Conservation (phyloP, 306 rosid species). For the Casuarina glauca region DNA sequence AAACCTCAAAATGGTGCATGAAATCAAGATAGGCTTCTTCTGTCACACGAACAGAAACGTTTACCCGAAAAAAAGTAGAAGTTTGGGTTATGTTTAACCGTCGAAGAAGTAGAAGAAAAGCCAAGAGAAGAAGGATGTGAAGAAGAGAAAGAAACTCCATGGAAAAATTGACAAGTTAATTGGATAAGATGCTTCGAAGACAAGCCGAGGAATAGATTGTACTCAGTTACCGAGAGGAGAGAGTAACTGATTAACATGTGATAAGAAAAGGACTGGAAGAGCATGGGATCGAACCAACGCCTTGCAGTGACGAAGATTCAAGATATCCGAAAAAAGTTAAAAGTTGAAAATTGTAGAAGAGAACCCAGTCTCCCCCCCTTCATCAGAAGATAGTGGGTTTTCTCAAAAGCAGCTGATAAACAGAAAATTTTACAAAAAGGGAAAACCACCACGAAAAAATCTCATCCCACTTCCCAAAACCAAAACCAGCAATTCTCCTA, state of each 20-base stretch:
- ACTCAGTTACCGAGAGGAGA: constrained; percentile 29
- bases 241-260: neutral
- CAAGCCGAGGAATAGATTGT: neutral
- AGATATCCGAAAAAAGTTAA: constrained; percentile 1
- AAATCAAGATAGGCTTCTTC: constrained; percentile 33
- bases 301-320: constrained; percentile 19
- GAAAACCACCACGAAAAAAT: neutral
- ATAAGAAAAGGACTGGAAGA: neutral
- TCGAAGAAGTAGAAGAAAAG: neutral
- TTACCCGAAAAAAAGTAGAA: constrained; percentile 7
- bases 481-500: constrained; percentile 38
- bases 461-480: constrained; percentile 47
- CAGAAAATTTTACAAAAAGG: neutral
- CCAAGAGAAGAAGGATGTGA: too few species aligned
- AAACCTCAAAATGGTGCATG: constrained; percentile 29
- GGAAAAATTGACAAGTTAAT: constrained; percentile 14
- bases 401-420: neutral
- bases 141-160: neutral
- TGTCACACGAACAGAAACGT: constrained; percentile 6
- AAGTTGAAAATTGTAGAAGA: neutral
- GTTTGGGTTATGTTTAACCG: neutral
- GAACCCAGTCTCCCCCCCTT: constrained; percentile 22
- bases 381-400: constrained; percentile 7
- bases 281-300: constrained; percentile 24
- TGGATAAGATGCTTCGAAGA: constrained; percentile 10